Percentiles rank a stretch among this genome's conserved stretches.
These are phyloP conservation scores for Lachancea kluyveri DNA, from an alignment of 805 yeast species.

Conservation along the genomic window DNA sequence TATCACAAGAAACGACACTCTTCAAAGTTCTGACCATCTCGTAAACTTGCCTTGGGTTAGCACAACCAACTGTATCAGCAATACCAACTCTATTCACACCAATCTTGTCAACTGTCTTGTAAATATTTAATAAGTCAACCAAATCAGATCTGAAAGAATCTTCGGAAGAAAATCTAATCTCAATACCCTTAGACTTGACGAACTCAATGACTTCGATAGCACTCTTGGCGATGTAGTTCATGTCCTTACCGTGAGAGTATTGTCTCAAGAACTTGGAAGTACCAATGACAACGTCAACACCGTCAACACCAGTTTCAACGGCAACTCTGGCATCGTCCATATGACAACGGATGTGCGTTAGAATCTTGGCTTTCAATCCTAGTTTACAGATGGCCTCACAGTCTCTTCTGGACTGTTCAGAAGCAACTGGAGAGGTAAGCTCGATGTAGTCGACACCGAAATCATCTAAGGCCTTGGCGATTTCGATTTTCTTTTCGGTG, in stretches of 20 bases:
- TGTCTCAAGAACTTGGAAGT: constrained; percentile 93
- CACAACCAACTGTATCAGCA: constrained; percentile 99
- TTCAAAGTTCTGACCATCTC: constrained; percentile 91
- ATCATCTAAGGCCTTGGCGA: constrained; percentile 94
- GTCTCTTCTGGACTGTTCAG: constrained; percentile 86
- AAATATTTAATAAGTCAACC: constrained; percentile 90
- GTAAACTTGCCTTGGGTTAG: constrained; percentile 98
- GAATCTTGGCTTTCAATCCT: constrained; percentile 90
- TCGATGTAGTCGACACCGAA: constrained; percentile 98
- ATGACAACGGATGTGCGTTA: constrained; percentile 96
- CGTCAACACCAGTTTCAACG: constrained; percentile 97
- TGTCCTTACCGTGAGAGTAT: constrained; percentile 96
- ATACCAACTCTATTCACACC: constrained; percentile 99
- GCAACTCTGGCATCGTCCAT: constrained; percentile 98
- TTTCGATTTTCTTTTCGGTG: constrained; percentile 92
- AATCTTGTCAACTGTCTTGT: constrained; percentile 92
- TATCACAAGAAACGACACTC: constrained; percentile 92
- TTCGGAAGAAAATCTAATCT: constrained; percentile 93
- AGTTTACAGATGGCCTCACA: constrained; percentile 98
- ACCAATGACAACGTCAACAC: constrained; percentile 97
- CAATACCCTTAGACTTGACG: constrained; percentile 94
- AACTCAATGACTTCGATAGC: constrained; percentile 97
- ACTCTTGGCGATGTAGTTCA: constrained; percentile 93
- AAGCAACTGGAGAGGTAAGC: constrained; percentile 95
- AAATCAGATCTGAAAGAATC: constrained; percentile 96